Conservation (phyloP, 306 rosid species). For the Crotalaria pallida region DNA sequence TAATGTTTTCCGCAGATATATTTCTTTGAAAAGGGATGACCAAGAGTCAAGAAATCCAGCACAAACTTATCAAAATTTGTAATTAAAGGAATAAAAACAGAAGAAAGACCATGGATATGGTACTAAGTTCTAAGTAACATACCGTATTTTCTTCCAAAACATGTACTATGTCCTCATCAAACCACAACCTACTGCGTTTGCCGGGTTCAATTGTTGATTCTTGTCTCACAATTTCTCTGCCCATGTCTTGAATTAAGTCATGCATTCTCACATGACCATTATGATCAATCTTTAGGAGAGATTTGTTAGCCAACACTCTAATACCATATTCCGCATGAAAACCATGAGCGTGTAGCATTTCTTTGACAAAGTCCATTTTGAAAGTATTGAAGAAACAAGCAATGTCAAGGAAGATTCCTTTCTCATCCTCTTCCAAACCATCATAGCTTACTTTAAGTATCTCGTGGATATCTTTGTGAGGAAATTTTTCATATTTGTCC, state of each 20-base stretch:
- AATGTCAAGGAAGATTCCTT: slow-evolving; percentile 10
- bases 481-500: neutral
- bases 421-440: neutral
- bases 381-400: slow-evolving; percentile 9
- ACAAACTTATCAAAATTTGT: neutral
- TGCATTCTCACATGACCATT: neutral
- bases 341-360: neutral
- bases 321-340: neutral
- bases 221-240: neutral
- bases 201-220: neutral
- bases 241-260: slow-evolving; percentile 16
- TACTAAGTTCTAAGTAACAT: no score
- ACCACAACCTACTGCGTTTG: slow-evolving; percentile 24
- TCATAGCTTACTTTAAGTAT: slow-evolving; percentile 9
- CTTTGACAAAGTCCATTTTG: neutral
- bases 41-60: neutral
- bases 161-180: neutral
- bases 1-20: no score
- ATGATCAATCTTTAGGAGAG: neutral
- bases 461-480: neutral
- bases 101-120: neutral
- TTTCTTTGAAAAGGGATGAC: neutral
- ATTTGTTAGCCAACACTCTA: neutral
- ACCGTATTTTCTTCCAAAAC: slow-evolving; percentile 6
- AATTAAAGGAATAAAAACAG: neutral